Percentiles rank a stretch among this genome's conserved stretches.
Evolutionary conservation across 2,329 filamentous ascomycete species (phyloP).

Genomic region (Ascochyta clinopodiicola): DNA sequence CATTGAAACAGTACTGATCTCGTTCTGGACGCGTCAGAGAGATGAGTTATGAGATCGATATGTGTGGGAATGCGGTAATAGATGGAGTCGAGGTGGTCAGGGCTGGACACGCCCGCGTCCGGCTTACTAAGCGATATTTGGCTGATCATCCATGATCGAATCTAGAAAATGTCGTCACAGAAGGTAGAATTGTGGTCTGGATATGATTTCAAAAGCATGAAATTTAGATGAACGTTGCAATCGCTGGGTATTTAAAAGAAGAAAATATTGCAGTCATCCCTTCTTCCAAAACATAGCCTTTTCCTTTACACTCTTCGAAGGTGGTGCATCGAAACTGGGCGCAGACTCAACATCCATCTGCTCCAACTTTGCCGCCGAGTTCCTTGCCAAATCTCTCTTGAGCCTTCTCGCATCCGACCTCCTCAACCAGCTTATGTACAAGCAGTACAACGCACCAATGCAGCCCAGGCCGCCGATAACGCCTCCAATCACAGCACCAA

Average conservation of each 20-base stretch:
- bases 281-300: slow-evolving; percentile 44
- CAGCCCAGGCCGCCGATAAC: slow-evolving; percentile 46
- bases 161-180: not conserved
- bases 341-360: slow-evolving; percentile 45
- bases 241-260: slow-evolving; percentile 1
- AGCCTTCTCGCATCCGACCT: slow-evolving; percentile 35
- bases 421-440: slow-evolving; percentile 39
- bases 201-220: not conserved
- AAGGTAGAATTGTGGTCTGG: not conserved
- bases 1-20: not conserved
- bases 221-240: not conserved
- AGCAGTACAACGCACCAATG: slow-evolving; percentile 35
- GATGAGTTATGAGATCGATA: not conserved
- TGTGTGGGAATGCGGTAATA: not conserved
- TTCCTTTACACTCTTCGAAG: slow-evolving; percentile 31
- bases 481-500: slow-evolving; percentile 50
- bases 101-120: not conserved
- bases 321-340: slow-evolving; percentile 42
- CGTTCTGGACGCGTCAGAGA: not conserved
- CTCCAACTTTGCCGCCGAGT: slow-evolving; percentile 36
- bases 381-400: slow-evolving; percentile 37
- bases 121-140: not conserved
- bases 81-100: not conserved
- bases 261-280: slow-evolving; percentile 18
- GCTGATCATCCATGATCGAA: not conserved